These are phyloP conservation scores for Arthrobotrys musiformis DNA, from an alignment of 2,329 filamentous ascomycete genomes.

Conservation along the genomic window DNA sequence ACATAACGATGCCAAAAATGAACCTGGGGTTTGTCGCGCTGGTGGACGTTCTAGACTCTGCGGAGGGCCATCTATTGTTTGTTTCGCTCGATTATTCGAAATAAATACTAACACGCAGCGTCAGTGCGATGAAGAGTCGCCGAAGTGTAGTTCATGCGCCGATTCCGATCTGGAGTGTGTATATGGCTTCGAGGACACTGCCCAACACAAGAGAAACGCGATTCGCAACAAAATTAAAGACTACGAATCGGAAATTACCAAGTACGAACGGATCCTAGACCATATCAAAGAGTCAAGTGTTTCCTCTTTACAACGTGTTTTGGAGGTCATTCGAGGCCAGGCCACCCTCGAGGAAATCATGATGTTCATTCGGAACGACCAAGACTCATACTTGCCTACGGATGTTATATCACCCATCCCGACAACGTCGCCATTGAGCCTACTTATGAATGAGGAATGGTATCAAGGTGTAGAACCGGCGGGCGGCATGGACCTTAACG, in stretches of 20 bases:
- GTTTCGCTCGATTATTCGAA: neutral
- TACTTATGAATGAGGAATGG: slow-evolving; percentile 51
- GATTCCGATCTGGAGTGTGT: slow-evolving; percentile 35
- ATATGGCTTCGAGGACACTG: slow-evolving; percentile 33
- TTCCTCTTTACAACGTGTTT: slow-evolving; percentile 21
- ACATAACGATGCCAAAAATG: neutral
- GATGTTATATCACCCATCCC: slow-evolving; percentile 41
- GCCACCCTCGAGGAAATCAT: slow-evolving; percentile 44
- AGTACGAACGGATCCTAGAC: slow-evolving; percentile 40
- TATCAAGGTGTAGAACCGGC: neutral
- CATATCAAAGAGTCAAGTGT: slow-evolving; percentile 41
- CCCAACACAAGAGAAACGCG: slow-evolving; percentile 23
- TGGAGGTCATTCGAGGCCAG: slow-evolving; percentile 42
- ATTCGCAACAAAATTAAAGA: slow-evolving; percentile 41
- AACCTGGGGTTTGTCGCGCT: neutral
- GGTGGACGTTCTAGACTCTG: neutral
- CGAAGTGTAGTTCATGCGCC: slow-evolving; percentile 26
- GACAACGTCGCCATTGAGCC: slow-evolving; percentile 27
- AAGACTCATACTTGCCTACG: slow-evolving; percentile 20
- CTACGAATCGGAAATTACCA: slow-evolving; percentile 40
- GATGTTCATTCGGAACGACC: slow-evolving; percentile 42
- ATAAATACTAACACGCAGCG: neutral
- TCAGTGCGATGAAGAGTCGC: slow-evolving; percentile 39
- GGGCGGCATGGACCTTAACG: slow-evolving; percentile 8
- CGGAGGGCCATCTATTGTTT: neutral